Percentiles rank a stretch among this genome's conserved stretches.
Conservation (phyloP, 2,329 filamentous ascomycete genomes). For the Aspergillus sp. region DNA sequence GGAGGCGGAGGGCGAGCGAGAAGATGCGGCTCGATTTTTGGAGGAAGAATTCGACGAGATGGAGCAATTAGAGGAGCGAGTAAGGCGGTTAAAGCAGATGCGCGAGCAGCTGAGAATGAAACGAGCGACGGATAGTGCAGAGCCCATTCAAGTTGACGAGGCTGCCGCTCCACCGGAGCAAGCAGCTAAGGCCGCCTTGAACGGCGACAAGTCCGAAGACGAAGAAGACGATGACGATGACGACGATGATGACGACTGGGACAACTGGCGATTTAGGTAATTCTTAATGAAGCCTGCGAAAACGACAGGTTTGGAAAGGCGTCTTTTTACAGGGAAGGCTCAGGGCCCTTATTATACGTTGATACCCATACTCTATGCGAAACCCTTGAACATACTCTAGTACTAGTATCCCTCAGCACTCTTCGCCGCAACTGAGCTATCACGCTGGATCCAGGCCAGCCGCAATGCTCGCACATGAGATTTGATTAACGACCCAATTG, state of each 20-base stretch:
- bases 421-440: not conserved
- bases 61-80: conserved; percentile 75
- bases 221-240: conserved; percentile 46
- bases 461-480: not conserved
- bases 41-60: conserved; percentile 83
- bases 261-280: conserved; percentile 49
- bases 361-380: conserved; percentile 39
- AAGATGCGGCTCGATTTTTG: conserved; percentile 74
- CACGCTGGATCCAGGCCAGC: not conserved
- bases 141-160: conserved; percentile 34
- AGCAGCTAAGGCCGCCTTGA: conserved; percentile 51
- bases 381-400: conserved; percentile 23
- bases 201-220: conserved; percentile 40
- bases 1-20: conserved; percentile 69
- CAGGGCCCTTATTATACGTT: conserved; percentile 35
- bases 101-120: conserved; percentile 67
- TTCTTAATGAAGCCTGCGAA: conserved; percentile 21
- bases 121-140: conserved; percentile 30
- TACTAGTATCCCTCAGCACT: not conserved
- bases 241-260: conserved; percentile 59
- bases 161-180: conserved; percentile 31
- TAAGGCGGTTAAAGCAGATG: conserved; percentile 70
- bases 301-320: conserved; percentile 26
- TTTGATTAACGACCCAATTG: conserved; percentile 5
- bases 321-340: conserved; percentile 31